Evolutionary conservation across 2,329 filamentous ascomycete genomes (phyloP).

Genomic region (Epichloe elymi): DNA sequence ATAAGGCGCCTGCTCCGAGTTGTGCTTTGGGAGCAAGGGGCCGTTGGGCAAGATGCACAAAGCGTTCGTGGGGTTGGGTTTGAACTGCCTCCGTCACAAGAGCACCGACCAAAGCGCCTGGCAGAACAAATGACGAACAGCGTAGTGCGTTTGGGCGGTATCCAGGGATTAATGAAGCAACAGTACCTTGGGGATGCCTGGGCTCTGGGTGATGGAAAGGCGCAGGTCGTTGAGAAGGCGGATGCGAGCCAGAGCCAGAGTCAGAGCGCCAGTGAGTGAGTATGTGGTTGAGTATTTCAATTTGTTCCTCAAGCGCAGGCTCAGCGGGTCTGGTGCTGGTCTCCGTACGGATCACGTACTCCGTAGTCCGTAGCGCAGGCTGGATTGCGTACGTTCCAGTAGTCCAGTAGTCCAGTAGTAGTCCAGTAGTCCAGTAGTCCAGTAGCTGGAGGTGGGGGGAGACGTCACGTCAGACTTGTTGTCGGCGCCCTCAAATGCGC

Average conservation of each 20-base stretch:
- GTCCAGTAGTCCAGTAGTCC: no score
- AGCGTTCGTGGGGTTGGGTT: background rate
- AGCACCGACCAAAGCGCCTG: background rate
- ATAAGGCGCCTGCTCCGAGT: background rate
- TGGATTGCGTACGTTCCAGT: no score
- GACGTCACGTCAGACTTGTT: no score
- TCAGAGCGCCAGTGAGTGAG: background rate
- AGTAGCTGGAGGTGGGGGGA: no score
- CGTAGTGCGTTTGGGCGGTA: background rate
- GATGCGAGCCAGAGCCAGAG: background rate
- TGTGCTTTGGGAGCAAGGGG: background rate
- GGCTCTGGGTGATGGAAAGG: background rate
- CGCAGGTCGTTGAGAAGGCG: background rate
- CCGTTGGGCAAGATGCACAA: background rate
- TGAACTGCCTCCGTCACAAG: constrained; percentile 1
- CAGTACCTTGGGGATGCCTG: background rate
- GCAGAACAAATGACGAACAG: constrained; percentile 1
- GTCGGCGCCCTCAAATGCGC: no score
- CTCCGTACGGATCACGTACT: no score
- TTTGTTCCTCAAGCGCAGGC: no score
- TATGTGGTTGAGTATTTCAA: background rate
- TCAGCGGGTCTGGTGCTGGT: no score
- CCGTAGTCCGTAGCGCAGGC: no score
- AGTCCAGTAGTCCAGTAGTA: no score
- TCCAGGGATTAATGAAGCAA: background rate